phyloP scores from a whole-genome alignment of 1,284 basidiomycete species.

The Omphalotus olearius region DNA sequence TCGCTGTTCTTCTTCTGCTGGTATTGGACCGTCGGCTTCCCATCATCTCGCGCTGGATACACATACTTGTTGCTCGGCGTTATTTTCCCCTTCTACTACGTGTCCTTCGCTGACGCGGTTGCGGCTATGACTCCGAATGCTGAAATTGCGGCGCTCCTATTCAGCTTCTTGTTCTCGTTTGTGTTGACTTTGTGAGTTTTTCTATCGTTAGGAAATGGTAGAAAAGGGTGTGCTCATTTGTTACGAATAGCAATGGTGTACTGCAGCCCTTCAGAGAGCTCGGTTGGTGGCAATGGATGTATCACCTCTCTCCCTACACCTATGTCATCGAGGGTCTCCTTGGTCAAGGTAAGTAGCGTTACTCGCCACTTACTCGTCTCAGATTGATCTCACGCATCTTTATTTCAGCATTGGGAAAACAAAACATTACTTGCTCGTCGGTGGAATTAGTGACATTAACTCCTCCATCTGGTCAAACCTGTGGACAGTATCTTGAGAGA shows the following conservation, averaged over 20 bases:
- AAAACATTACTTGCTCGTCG: constrained; percentile 49
- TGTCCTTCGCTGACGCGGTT: constrained; percentile 56
- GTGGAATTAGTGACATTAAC: constrained; percentile 49
- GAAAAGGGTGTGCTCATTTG: constrained; percentile 18
- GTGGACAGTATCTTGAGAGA: constrained; percentile 46
- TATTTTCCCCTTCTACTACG: constrained; percentile 50
- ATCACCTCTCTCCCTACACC: constrained; percentile 74
- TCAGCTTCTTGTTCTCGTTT: constrained; percentile 67
- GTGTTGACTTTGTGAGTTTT: constrained; percentile 65
- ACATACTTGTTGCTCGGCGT: constrained; percentile 47
- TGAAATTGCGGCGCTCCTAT: constrained; percentile 62
- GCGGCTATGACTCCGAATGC: constrained; percentile 65
- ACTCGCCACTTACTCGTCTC: neutral
- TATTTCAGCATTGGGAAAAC: constrained; percentile 38
- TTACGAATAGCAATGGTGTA: constrained; percentile 50
- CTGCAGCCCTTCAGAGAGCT: constrained; percentile 60
- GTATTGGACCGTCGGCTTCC: constrained; percentile 54
- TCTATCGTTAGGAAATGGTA: no score
- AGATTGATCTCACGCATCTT: neutral
- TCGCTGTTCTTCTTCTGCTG: constrained; percentile 50
- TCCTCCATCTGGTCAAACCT: constrained; percentile 60
- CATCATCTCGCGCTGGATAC: constrained; percentile 46
- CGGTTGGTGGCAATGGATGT: constrained; percentile 86
- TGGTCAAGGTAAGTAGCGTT: constrained; percentile 36
- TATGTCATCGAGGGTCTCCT: constrained; percentile 60